phyloP scores from a whole-genome alignment of 768 basidiomycete genomes.

The Pulveroboletus sp. region DNA sequence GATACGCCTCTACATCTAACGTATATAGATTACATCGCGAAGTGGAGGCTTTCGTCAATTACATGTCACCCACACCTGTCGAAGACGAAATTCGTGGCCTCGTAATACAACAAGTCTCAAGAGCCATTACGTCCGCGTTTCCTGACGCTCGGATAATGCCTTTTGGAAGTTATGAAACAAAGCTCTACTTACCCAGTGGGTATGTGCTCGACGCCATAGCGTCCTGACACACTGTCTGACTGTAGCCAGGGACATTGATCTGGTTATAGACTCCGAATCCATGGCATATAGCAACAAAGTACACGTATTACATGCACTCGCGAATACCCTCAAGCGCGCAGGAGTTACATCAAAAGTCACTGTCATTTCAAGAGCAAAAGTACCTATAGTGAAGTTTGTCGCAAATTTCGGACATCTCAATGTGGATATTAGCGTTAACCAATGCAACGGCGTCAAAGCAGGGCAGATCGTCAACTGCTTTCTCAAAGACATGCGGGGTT shows the following conservation, averaged over 20 bases:
- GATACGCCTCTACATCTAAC: conserved; percentile 4
- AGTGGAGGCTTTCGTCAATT: conserved; percentile 79
- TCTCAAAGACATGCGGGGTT: conserved; percentile 54
- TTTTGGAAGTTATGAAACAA: conserved; percentile 93
- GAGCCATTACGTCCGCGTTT: conserved; percentile 62
- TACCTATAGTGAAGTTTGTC: conserved; percentile 95
- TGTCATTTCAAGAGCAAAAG: conserved; percentile 90
- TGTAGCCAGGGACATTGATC: conserved; percentile 80
- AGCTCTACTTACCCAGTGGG: conserved; percentile 91
- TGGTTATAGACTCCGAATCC: conserved; percentile 78
- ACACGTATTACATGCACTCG: conserved; percentile 71
- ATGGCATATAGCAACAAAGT: conserved; percentile 73
- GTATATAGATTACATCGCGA: conserved; percentile 75
- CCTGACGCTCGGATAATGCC: conserved; percentile 79
- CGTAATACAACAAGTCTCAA: conserved; percentile 66
- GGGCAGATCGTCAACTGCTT: conserved; percentile 81
- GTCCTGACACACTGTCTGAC: conserved; percentile 9
- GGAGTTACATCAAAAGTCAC: conserved; percentile 78
- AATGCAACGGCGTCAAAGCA: conserved; percentile 77
- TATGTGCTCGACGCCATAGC: conserved; percentile 37
- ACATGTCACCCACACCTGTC: conserved; percentile 80
- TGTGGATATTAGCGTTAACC: conserved; percentile 94
- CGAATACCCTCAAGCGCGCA: conserved; percentile 70
- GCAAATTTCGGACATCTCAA: conserved; percentile 78
- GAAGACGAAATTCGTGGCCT: conserved; percentile 86